These are phyloP conservation scores for Lomentospora prolificans DNA, from an alignment of 2,329 filamentous ascomycete species.

Conservation along the genomic window DNA sequence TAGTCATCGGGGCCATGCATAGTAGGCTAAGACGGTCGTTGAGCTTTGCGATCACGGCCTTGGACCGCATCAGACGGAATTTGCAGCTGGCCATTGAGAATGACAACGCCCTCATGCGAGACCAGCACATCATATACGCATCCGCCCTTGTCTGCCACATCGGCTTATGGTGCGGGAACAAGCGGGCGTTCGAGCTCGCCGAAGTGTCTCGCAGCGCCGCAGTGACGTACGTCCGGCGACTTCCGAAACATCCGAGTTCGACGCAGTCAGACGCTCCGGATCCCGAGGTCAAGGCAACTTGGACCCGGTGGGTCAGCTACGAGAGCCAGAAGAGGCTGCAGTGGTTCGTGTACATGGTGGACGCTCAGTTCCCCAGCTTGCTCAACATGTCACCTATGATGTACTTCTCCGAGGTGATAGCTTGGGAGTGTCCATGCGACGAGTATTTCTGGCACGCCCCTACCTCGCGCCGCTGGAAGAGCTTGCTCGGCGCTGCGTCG, in stretches of 20 bases:
- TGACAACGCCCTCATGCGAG: neutral
- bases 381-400: neutral
- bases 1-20: neutral
- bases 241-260: neutral
- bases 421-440: neutral
- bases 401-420: neutral
- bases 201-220: neutral
- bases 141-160: neutral
- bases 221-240: neutral
- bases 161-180: neutral
- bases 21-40: neutral
- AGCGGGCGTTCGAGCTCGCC: neutral
- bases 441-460: neutral
- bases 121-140: neutral
- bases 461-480: neutral
- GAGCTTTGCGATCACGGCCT: neutral
- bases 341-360: neutral
- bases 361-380: neutral
- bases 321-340: neutral
- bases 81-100: neutral
- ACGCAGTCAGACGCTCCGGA: too few relatives aligned
- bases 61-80: neutral
- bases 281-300: neutral
- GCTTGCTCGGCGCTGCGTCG: neutral
- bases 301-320: neutral